Evolutionary conservation across 441 rosid genomes (phyloP).

Genomic region (Euphorbia schlechtendalii): DNA sequence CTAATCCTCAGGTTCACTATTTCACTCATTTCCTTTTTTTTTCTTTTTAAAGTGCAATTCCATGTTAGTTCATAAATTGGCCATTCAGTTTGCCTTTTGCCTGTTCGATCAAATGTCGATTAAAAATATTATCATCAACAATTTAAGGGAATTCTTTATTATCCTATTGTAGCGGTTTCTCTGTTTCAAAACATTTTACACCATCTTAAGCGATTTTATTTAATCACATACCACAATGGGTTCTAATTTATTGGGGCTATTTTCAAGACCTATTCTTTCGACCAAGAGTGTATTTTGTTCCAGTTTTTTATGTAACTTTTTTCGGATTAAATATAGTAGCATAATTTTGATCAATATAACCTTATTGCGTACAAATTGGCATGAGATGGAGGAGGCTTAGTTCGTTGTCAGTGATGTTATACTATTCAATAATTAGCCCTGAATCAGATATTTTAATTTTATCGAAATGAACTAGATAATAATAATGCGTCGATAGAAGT

Average conservation of each 20-base stretch:
- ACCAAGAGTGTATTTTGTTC: not conserved
- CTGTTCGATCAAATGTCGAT: conserved; percentile 45
- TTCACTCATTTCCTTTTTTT: not conserved
- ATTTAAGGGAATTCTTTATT: not conserved
- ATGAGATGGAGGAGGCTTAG: too few relatives aligned
- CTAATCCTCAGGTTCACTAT: conserved; percentile 42
- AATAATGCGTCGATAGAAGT: too few relatives aligned
- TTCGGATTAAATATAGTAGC: too few relatives aligned
- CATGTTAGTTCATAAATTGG: not conserved
- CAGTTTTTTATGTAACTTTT: not conserved
- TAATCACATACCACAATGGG: not conserved
- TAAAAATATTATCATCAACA: too few relatives aligned
- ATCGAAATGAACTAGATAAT: too few relatives aligned
- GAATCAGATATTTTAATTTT: too few relatives aligned
- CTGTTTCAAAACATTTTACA: not conserved
- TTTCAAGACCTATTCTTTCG: not conserved
- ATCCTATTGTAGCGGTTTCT: not conserved
- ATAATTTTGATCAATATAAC: too few relatives aligned
- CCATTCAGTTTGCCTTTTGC: conserved; percentile 1
- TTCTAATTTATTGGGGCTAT: not conserved
- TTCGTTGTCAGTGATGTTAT: too few relatives aligned
- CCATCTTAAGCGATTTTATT: not conserved
- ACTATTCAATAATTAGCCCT: too few relatives aligned
- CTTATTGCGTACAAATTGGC: too few relatives aligned
- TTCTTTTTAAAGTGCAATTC: not conserved